These are phyloP conservation scores for Dendrobium nobile DNA, from an alignment of 106 monocot genomes.

Conservation along the genomic window DNA sequence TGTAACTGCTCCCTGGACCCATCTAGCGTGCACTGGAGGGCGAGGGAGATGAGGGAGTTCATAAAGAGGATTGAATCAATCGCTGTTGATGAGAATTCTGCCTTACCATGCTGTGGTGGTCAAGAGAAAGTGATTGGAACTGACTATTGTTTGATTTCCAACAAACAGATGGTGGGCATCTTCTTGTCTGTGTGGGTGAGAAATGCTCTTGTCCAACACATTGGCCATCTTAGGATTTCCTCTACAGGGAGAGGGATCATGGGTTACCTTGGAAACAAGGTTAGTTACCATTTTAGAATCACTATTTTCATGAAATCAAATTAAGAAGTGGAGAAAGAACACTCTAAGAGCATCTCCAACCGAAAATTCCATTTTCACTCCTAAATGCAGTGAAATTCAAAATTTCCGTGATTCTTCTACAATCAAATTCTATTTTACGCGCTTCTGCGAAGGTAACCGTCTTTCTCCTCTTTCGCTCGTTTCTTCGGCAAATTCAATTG, in stretches of 20 bases:
- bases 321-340: too few relatives aligned
- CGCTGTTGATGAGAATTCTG: constrained; percentile 35
- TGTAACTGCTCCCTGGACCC: constrained; percentile 60
- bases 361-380: too few relatives aligned
- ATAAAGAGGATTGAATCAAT: constrained; percentile 29
- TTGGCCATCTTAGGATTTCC: constrained; percentile 71
- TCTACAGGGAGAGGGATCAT: constrained; percentile 88
- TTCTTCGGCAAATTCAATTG: too few relatives aligned
- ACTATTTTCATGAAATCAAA: background rate
- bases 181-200: constrained; percentile 92
- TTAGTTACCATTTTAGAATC: constrained; percentile 3
- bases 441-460: too few relatives aligned
- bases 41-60: constrained; percentile 54
- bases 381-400: too few relatives aligned
- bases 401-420: too few relatives aligned
- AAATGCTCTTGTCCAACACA: constrained; percentile 61
- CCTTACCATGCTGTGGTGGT: background rate
- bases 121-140: background rate
- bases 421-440: too few relatives aligned
- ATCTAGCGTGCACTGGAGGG: constrained; percentile 9
- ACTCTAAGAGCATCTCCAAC: too few relatives aligned
- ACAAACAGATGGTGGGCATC: constrained; percentile 97
- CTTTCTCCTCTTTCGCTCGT: too few relatives aligned
- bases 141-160: constrained; percentile 55
- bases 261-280: constrained; percentile 94